Conservation (phyloP, 768 basidiomycete genomes). For the Sutorius australiensis region DNA sequence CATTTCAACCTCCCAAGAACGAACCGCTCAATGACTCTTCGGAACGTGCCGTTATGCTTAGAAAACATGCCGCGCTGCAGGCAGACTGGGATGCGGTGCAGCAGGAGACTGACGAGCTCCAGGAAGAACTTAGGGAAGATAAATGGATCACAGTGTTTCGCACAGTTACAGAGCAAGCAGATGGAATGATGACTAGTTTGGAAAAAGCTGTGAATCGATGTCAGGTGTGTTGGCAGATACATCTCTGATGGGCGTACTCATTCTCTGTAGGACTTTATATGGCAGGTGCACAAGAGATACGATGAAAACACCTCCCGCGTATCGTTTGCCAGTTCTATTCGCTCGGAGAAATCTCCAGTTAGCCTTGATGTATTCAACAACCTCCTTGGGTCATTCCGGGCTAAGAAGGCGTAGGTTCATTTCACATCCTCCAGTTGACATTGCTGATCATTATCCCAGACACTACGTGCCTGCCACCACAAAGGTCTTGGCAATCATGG, state of each 20-base stretch:
- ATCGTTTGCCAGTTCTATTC: slow-evolving; percentile 45
- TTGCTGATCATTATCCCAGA: slow-evolving; percentile 38
- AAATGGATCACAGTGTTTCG: slow-evolving; percentile 96
- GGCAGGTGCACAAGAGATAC: slow-evolving; percentile 66
- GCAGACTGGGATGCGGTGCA: slow-evolving; percentile 81
- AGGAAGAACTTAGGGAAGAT: slow-evolving; percentile 94
- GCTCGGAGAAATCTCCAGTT: slow-evolving; percentile 48
- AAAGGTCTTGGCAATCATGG: slow-evolving; percentile 89
- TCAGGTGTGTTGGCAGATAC: slow-evolving; percentile 53
- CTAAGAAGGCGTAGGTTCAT: slow-evolving; percentile 77
- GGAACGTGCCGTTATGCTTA: slow-evolving; percentile 44
- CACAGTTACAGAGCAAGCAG: slow-evolving; percentile 90
- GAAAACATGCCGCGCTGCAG: slow-evolving; percentile 70
- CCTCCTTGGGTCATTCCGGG: slow-evolving; percentile 73
- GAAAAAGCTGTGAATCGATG: slow-evolving; percentile 91
- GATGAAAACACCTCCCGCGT: slow-evolving; percentile 41
- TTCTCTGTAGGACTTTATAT: slow-evolving; percentile 69
- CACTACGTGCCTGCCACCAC: slow-evolving; percentile 94
- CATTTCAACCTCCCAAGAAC: slow-evolving; percentile 46
- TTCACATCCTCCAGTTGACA: slow-evolving; percentile 1
- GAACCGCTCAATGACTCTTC: slow-evolving; percentile 46
- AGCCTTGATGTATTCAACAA: slow-evolving; percentile 61
- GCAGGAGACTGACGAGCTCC: slow-evolving; percentile 72
- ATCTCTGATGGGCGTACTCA: background rate
- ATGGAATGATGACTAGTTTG: slow-evolving; percentile 95